A percentile compares a stretch with the other conserved stretches of the same genome.
These are phyloP conservation scores for Tolypocladium paradoxum DNA, from an alignment of 2,329 filamentous ascomycete species.

Conservation along the genomic window DNA sequence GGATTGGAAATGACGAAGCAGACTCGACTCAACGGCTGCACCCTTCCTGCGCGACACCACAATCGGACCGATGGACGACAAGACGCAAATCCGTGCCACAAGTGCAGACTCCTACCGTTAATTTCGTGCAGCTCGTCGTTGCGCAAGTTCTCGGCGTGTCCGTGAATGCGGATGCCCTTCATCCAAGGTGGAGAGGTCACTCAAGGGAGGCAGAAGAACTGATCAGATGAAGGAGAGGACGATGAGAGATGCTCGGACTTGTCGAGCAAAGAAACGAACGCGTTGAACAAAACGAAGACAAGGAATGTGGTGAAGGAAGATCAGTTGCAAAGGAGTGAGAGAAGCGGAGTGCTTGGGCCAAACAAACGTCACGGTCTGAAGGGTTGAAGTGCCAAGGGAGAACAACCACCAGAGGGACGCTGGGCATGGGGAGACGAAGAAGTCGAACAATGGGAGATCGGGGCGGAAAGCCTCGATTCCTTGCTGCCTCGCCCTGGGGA, in stretches of 20 bases:
- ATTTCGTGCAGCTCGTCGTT: background rate
- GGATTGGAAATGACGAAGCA: background rate
- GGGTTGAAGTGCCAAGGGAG: background rate
- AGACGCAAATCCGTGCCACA: background rate
- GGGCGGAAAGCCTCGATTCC: background rate
- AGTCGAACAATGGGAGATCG: background rate
- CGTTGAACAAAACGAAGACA: background rate
- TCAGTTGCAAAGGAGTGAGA: background rate
- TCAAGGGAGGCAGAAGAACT: background rate
- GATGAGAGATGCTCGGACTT: background rate
- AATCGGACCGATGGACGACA: background rate
- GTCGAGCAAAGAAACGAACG: background rate
- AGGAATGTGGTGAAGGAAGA: background rate
- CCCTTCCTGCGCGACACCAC: background rate
- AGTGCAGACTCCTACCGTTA: background rate
- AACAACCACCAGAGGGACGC: background rate
- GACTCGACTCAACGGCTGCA: background rate
- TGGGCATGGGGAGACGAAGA: background rate
- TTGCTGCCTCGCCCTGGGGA: background rate
- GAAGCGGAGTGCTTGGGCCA: background rate
- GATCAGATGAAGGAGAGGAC: background rate
- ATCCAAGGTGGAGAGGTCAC: background rate
- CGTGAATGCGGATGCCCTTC: background rate
- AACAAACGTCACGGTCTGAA: background rate
- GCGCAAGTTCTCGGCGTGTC: background rate